Percentiles rank a stretch among this genome's conserved stretches.
Conservation (phyloP, 169 alveolate genomes). For the Babesia gibsoni region DNA sequence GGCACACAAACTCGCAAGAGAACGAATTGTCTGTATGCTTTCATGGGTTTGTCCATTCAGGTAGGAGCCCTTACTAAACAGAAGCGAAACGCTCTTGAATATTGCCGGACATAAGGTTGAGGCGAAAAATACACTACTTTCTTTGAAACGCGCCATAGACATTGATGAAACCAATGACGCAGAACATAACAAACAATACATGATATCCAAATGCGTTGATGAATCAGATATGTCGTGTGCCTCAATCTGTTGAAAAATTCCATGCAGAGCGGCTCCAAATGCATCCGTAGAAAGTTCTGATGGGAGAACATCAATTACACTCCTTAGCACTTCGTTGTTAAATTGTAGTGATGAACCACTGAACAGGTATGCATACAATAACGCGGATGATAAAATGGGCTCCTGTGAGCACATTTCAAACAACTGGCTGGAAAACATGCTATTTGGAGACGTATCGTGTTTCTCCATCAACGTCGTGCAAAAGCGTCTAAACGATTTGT, state of each 20-base stretch:
- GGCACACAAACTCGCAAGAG: not conserved
- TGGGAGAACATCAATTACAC: not conserved
- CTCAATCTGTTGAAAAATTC: not conserved
- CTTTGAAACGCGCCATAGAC: not conserved
- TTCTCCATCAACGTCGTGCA: slow-evolving; percentile 4
- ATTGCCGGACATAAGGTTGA: slow-evolving; percentile 19
- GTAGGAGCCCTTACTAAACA: not conserved
- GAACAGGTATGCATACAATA: not conserved
- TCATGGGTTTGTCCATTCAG: not conserved
- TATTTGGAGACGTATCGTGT: slow-evolving; percentile 15
- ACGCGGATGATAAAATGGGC: not conserved
- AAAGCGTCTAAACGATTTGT: slow-evolving; percentile 13
- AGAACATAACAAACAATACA: not conserved
- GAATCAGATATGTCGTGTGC: not conserved
- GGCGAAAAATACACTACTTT: not conserved
- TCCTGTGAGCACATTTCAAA: slow-evolving; percentile 3
- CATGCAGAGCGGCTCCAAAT: not conserved
- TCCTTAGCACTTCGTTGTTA: not conserved
- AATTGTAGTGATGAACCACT: slow-evolving; percentile 22
- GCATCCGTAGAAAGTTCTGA: not conserved
- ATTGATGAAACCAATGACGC: not conserved
- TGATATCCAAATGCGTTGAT: not conserved
- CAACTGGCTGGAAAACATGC: slow-evolving; percentile 18
- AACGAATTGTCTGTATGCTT: not conserved
- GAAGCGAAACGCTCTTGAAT: not conserved